These are phyloP conservation scores for Theobroma cacao DNA, from an alignment of 345 rosid genomes.

Conservation along the genomic window DNA sequence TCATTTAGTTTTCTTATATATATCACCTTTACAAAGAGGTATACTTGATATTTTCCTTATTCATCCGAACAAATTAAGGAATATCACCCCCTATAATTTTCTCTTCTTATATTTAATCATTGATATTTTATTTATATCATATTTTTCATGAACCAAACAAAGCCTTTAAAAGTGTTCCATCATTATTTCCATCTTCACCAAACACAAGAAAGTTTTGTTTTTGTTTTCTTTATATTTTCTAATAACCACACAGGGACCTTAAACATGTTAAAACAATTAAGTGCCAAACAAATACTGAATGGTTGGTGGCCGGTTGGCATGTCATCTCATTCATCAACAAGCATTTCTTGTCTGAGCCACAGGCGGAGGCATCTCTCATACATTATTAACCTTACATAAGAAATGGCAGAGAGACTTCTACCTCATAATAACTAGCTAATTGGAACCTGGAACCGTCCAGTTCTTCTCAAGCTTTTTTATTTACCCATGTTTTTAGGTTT, in stretches of 20 bases:
- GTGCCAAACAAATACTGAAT: neutral
- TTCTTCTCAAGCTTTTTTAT: constrained; percentile 1
- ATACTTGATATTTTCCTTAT: neutral
- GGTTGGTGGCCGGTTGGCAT: neutral
- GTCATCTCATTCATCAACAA: neutral
- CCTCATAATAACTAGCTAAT: neutral
- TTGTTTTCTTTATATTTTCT: too few relatives aligned
- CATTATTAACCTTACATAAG: neutral
- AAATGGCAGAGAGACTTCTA: neutral
- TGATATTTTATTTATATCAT: too few relatives aligned
- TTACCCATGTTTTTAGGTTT: constrained; percentile 37
- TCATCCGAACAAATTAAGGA: too few relatives aligned
- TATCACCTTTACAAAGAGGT: too few relatives aligned
- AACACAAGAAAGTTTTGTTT: too few relatives aligned
- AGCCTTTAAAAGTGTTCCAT: neutral
- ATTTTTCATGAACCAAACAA: neutral
- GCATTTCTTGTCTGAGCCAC: too few relatives aligned
- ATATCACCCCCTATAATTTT: too few relatives aligned
- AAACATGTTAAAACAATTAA: too few relatives aligned
- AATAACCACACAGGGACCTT: too few relatives aligned
- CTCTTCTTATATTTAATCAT: too few relatives aligned
- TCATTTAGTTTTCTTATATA: too few relatives aligned
- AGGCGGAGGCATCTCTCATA: too few relatives aligned
- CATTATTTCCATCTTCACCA: neutral
- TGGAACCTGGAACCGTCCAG: neutral